Base-by-base conservation (phyloP, 2,329 filamentous ascomycete genomes). In the Aspergillus tubingensis region DNA sequence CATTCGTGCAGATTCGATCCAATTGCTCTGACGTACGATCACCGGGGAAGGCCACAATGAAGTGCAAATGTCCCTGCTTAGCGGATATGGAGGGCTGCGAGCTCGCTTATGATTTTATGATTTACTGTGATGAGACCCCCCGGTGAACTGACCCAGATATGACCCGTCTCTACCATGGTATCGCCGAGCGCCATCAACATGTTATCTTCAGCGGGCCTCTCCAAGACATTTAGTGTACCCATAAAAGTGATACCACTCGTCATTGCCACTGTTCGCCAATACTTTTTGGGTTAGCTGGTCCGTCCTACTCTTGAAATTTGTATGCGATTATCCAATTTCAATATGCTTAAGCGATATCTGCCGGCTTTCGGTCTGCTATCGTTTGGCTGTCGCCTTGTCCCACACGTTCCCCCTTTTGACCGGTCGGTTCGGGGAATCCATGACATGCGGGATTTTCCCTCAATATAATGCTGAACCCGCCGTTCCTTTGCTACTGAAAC, bases 351-450 rank as follows among this genome's bases (percentile, higher is more conserved):
- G 23, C 39, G 15, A 19, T 47, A 47, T 21, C 43, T 55, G 39
- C 53, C 41, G 27, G 17, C 27, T 30, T 30, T 30, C 27, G 27
- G 27, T 30, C 27, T 36, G 51, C 30, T 13, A 36, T 53, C 51
- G 51, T 38, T 39, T 39, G 50, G 36, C 30, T 52, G 50, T 36
- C 19, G n/a, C 19, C 51, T 41, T 54, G 53, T 55, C 53, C 53
- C 53, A 55, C 53, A 32, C 53, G 39, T 55, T 55, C 53, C 39
- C 53, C 53, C 27, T 19, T 55, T 55, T n/a, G 25, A n/a, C 38
- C 39, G 39, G 21, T 44, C 15, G 38, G n/a, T 17, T 17, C 13
- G 52, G 27, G n/a, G 52, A 44, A 15, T 32, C 15, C 15, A 53
- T 43, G 51, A 11, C 36, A 44, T 55, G 53, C 30, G 53, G 25